phyloP scores from a whole-genome alignment of 2,329 filamentous ascomycete species.

The Alternaria sp. region DNA sequence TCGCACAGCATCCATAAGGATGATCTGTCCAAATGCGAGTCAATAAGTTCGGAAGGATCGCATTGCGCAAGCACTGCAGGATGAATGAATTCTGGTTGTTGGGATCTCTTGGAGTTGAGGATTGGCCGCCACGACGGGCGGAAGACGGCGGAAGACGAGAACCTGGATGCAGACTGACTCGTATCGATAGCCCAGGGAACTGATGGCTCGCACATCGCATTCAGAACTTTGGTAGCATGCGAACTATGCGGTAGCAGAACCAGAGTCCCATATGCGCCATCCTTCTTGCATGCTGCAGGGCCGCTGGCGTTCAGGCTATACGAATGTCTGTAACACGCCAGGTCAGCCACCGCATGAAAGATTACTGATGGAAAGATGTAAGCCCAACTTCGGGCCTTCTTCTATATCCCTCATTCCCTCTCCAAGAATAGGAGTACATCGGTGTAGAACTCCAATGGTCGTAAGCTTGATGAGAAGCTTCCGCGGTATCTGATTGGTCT shows the following conservation, averaged over 20 bases:
- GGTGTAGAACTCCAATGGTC: not conserved
- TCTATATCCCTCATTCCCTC: not conserved
- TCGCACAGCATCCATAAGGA: not conserved
- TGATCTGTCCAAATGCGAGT: not conserved
- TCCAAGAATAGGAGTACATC: not conserved
- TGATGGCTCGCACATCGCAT: not conserved
- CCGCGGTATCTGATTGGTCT: constrained; percentile 8
- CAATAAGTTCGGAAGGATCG: not conserved
- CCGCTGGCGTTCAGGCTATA: not conserved
- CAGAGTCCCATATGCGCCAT: not conserved
- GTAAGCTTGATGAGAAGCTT: not conserved
- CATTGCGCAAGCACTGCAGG: not conserved
- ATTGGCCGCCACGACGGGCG: not conserved
- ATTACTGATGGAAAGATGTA: not conserved
- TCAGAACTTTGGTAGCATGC: not conserved
- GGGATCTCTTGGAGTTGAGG: not conserved
- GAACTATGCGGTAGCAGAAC: not conserved
- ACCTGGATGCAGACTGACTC: not conserved
- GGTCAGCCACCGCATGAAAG: not conserved
- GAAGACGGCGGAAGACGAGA: not conserved
- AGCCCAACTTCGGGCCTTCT: not conserved
- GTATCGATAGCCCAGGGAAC: not conserved
- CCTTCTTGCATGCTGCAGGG: not conserved
- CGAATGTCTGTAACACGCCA: not conserved
- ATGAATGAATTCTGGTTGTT: not conserved